Evolutionary conservation across 139 green algal species (phyloP), one percentile per base, ranked within the genome.

Genomic region (Ettlia oleoabundans): DNA sequence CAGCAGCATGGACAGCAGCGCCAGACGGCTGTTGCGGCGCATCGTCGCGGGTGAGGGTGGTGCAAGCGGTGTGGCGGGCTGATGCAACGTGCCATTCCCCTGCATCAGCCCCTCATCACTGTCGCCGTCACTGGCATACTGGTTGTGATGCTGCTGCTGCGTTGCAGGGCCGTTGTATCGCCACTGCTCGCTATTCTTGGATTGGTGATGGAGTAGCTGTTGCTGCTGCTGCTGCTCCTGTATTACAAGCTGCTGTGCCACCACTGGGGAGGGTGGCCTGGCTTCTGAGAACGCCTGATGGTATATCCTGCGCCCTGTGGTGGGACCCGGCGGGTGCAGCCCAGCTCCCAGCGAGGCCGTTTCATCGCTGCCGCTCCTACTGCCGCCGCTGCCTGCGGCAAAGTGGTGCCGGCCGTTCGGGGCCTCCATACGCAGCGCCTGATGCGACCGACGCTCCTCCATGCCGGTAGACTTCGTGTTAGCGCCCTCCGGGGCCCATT

Each of bases 1-100:
- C 51, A 91, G 51, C 47, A 84, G 33, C 86, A 90, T 90, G 32
- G 84, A 87, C 10, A 89, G 42, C 22, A 85, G 58, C 4, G 79
- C 79, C 1, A 79, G 67, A 6, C 79, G 52, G 21, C 30, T n/a
- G 52, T 75, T 64, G 38, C 68, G 51, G 38, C 38, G 37, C 38
- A 63, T 7, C 41, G 76, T 63, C 19, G 41, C 76, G 2, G 76
- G 75, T 19, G 75, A 58, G 3, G n/a, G 5, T 3, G 41, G 68
- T 9, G n/a, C 41, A n/a, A 30, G 33, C 26, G 22, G 52, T 33
- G 24, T 51, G 26, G 75, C 6, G 26, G 40, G 28, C 55, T 26
- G 71, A 21, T 33, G 32, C 73, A 24, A 21, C 37, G 40, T 32
- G 43, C 70, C n/a, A 35, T 32, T n/a, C 53, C 43, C 47, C n/a